Evolutionary conservation across 345 rosid species (phyloP).

Genomic region (Citropsis articulata): DNA sequence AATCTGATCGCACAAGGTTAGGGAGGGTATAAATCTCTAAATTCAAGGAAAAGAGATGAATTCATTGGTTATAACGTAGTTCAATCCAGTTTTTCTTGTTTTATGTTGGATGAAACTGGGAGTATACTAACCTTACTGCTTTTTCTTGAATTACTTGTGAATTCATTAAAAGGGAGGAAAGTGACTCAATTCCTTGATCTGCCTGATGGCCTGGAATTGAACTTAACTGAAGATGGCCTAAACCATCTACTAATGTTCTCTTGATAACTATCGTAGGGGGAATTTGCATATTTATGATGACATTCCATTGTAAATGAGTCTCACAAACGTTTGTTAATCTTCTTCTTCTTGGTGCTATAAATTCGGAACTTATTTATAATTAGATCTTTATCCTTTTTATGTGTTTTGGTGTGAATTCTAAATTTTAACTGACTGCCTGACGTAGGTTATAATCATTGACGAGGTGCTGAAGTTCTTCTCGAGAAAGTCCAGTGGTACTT

Average conservation of each 20-base stretch:
- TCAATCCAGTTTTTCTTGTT: too few species aligned
- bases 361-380: not conserved
- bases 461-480: constrained; percentile 92
- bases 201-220: not conserved
- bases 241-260: not conserved
- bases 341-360: not conserved
- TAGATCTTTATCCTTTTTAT: not conserved
- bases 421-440: not conserved
- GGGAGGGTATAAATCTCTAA: too few species aligned
- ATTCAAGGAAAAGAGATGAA: too few species aligned
- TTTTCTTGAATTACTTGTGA: too few species aligned
- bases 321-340: not conserved
- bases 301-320: not conserved
- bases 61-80: too few species aligned
- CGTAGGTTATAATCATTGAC: constrained; percentile 89
- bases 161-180: not conserved
- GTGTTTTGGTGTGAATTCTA: not conserved
- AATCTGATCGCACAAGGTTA: too few species aligned
- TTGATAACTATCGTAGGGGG: not conserved
- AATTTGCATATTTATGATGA: not conserved
- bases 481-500: constrained; percentile 63
- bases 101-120: too few species aligned
- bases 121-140: too few species aligned
- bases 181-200: not conserved
- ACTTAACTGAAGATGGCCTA: not conserved